Evolutionary conservation across 495 filamentous ascomycete species (phyloP), one percentile per base, ranked within the genome.

Genomic region (Margaritispora aquatica): DNA sequence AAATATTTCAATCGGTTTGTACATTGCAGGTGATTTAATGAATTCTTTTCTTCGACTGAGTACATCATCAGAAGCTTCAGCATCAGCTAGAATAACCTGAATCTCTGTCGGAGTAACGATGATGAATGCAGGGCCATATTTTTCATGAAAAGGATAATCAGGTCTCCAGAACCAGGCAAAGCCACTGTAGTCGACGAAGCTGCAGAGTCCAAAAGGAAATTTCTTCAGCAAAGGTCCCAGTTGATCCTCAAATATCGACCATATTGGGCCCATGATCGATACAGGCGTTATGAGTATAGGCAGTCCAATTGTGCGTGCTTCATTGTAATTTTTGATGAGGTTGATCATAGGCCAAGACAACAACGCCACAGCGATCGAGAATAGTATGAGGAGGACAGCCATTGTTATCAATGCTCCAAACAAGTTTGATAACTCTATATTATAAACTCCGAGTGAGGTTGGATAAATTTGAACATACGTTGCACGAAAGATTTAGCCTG

Each of bases 121-220:
- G 20, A 72, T 61, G 51, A 77, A 75, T 8, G 71, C 53, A 4
- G 64, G 61, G 7, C 77, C 76, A 19, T 71, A 59, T 53, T 72
- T 62, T 29, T 68, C 63, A 38, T 71, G 71, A 29, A 72, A 58
- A 3, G 59, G 60, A 58, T 74, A 61, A 46, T 72, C 74, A 24
- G 68, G 65, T 24, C 65, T 27, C 15, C 66, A 69, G 20, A 63
- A 31, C 66, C 69, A 69, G 51, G 59, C 65, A 19, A 53, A 59
- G 2, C 51, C 47, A 27, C 47, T 51, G 47, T 61, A 69, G 19
- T 59, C 59, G 22, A 57, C 60, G 51, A 56, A 72, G 22, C 44
- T 68, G 1, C 58, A 56, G 29, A 74, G 57, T 20, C 69, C 64
- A 56, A 68, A 57, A 2, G 72, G 67, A 36, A 62, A 46, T 26